These are phyloP conservation scores for Teunomyces panamensis DNA, from an alignment of 805 yeast species.

Conservation along the genomic window DNA sequence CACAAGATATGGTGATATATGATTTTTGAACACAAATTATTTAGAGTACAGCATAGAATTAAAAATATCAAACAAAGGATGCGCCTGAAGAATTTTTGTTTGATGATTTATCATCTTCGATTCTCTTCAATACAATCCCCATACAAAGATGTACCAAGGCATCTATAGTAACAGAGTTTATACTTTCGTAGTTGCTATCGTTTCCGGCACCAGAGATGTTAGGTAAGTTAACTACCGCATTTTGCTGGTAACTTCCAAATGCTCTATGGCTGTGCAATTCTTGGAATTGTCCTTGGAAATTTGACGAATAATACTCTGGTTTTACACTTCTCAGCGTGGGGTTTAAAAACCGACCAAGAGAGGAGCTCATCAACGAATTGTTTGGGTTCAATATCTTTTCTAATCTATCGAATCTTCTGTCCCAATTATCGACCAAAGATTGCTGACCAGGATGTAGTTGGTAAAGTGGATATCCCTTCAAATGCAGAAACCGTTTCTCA, in stretches of 20 bases:
- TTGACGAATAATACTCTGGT: slow-evolving; percentile 1
- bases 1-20: slow-evolving; percentile 51
- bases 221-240: background rate
- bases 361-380: background rate
- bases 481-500: background rate
- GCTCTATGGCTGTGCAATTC: background rate
- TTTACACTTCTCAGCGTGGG: background rate
- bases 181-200: background rate
- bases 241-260: slow-evolving; percentile 2
- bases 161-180: background rate
- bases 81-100: background rate
- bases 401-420: slow-evolving; percentile 2
- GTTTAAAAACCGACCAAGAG: background rate
- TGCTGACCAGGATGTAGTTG: background rate
- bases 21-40: background rate
- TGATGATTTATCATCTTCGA: slow-evolving; percentile 1
- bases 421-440: slow-evolving; percentile 9
- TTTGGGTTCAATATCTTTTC: background rate
- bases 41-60: background rate
- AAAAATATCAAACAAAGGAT: background rate
- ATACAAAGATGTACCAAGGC: slow-evolving; percentile 7
- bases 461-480: background rate
- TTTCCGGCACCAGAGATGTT: background rate
- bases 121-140: slow-evolving; percentile 6
- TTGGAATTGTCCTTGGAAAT: background rate